Evolutionary conservation across 345 rosid genomes (phyloP), one percentile per base, ranked within the genome.

Genomic region (Cardamine resedifolia): DNA sequence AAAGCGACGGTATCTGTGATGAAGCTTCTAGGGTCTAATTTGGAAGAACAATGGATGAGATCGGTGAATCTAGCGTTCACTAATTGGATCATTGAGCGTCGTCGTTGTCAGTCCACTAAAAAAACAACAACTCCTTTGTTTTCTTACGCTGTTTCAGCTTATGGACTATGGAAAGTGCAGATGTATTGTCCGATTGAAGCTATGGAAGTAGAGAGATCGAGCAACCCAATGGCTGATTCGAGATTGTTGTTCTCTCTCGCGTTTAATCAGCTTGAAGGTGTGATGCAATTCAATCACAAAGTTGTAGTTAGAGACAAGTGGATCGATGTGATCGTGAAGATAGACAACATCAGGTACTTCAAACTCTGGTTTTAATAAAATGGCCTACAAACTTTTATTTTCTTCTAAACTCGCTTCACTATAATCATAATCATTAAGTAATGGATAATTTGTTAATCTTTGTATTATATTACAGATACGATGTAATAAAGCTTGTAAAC

Each of bases 1-100:
- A 76, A 58, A 43, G 86, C 90, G 0, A 70, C 85, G 0, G 78
- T 83, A 71, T 39, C 64, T 66, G 83, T 93, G 1, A 82, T 88
- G 94, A 84, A 75, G 26, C 77, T 80, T 52, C 49, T 93, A 10
- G 97, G 97, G 55, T 81, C 94, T 1, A 93, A 90, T 67, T 52
- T 93, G 10, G 98, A 90, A 72, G 97, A 88, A 74, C 88, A 85
- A 41, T 90, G 98, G 97, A 90, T 89, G 94, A 76, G 92, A 64
- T 84, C 98, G 0, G 36, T 87, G 31, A 87, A 88, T 78, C 87
- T 93, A 34, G 92, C 97, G 0, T 81, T 87, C 10, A 93, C 97
- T 3, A 90, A 87, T 44, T 90, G 96, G 97, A 85, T 86, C 34
- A 58, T 60, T 0, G 96, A 90, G 84, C 71, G 74, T 11, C 76